A percentile compares a stretch with the other conserved stretches of the same genome.
Conservation (phyloP, 169 alveolate species). For the Plasmodium berghei region DNA sequence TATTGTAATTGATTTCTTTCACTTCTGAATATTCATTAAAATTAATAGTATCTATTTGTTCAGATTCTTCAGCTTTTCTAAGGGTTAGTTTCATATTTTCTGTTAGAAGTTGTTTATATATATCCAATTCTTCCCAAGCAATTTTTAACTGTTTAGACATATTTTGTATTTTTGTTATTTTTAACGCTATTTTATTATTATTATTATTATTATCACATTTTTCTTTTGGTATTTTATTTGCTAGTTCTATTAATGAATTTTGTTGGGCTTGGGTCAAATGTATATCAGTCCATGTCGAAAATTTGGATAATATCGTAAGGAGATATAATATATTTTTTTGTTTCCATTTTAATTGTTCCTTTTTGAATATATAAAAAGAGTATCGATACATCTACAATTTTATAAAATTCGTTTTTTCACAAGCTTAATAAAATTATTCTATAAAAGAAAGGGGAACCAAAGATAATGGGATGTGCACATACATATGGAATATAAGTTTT, state of each 20-base stretch:
- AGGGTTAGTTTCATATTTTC: conserved; percentile 1
- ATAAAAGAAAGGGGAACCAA: no score
- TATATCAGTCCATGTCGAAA: neutral
- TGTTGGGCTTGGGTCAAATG: conserved; percentile 14
- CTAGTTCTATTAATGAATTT: conserved; percentile 16
- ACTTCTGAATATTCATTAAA: conserved; percentile 1
- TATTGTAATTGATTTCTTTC: neutral
- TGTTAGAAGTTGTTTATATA: conserved; percentile 24
- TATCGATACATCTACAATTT: no score
- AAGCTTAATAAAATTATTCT: no score
- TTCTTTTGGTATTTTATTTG: neutral
- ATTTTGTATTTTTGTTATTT: conserved; percentile 43
- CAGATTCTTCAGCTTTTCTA: neutral
- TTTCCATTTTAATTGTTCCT: no score
- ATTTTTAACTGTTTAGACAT: neutral
- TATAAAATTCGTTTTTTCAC: no score
- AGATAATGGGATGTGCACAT: no score
- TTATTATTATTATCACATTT: conserved; percentile 16
- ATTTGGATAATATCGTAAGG: neutral
- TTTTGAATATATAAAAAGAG: no score
- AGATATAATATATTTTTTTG: no score
- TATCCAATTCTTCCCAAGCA: conserved; percentile 32
- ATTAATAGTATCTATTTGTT: neutral
- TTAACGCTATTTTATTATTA: conserved; percentile 13
- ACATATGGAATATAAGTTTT: no score